Evolutionary conservation across 2,329 filamentous ascomycete genomes (phyloP), one percentile per base, ranked within the genome.

Genomic region (Fusarium stilboides): DNA sequence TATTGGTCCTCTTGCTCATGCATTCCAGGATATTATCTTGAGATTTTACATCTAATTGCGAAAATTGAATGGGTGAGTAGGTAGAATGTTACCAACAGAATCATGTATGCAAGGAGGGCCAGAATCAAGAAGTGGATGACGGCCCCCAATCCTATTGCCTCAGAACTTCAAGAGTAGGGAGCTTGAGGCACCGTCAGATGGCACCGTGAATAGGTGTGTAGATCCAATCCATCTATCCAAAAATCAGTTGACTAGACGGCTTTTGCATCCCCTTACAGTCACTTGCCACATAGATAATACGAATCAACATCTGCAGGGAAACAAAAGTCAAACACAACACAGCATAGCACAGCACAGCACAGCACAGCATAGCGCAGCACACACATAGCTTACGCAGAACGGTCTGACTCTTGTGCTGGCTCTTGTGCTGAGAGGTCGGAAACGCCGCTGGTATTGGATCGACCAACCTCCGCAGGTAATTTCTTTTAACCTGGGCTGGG

Each of bases 381-480:
- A 6, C 6, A 17, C 14, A 44, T 28, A 26, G 26, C 43, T 45
- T 37, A n/a, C 31, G 33, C 5, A 9, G 17, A 31, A 43, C 44
- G 33, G 55, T 34, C 37, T 66, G 43, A 28, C n/a, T n/a, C n/a
- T n/a, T n/a, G n/a, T n/a, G n/a, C n/a, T n/a, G n/a, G n/a, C 51
- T 55, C 45, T 42, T 57, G 20, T 52, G 40, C 14, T 40, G 44
- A 31, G 36, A 58, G 31, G 44, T 33, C 43, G 34, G 34, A 19
- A 28, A 22, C 31, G 44, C 37, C 20, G 20, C 52, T 57, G 51
- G 50, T 33, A 28, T 28, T 39, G 33, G 56, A 50, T 33, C 40
- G 50, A 42, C 49, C 67, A 70, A 44, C 26, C 45, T 64, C 47
- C 43, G 53, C 40, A 68, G 33, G 43, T 64, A 60, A 70, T 70